phyloP scores from a whole-genome alignment of 208 protist species.

The Naegleria gruberi region DNA sequence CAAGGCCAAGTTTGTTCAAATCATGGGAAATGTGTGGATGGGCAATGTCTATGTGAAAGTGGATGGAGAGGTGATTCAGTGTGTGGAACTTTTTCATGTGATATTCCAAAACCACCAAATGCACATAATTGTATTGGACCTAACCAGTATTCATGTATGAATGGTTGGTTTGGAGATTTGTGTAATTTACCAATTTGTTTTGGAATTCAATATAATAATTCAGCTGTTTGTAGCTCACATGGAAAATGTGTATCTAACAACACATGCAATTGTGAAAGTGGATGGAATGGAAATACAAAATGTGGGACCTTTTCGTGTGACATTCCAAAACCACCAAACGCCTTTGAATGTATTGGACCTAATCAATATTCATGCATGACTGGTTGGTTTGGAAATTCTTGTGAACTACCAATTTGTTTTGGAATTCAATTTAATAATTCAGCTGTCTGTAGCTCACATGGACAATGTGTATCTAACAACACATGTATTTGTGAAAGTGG shows the following conservation, averaged over 20 bases:
- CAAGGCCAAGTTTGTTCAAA: too few species aligned
- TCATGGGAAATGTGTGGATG: too few species aligned
- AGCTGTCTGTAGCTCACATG: background rate
- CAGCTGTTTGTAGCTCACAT: background rate
- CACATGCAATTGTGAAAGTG: background rate
- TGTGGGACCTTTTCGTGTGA: background rate
- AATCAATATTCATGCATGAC: background rate
- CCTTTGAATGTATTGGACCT: too few species aligned
- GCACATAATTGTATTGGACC: background rate
- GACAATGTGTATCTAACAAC: background rate
- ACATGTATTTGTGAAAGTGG: background rate
- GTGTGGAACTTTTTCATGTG: background rate
- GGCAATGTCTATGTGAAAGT: background rate
- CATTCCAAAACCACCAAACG: too few species aligned
- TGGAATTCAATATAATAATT: background rate
- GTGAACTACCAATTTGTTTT: background rate
- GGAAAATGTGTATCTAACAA: background rate
- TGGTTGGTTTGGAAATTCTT: background rate
- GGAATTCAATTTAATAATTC: background rate
- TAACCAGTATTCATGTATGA: background rate
- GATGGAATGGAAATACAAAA: background rate
- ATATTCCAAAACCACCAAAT: background rate
- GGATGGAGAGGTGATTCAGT: background rate
- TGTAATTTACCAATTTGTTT: background rate
- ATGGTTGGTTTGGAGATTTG: background rate